phyloP scores from a whole-genome alignment of 2,329 filamentous ascomycete species.

The Botrytis tulipae region DNA sequence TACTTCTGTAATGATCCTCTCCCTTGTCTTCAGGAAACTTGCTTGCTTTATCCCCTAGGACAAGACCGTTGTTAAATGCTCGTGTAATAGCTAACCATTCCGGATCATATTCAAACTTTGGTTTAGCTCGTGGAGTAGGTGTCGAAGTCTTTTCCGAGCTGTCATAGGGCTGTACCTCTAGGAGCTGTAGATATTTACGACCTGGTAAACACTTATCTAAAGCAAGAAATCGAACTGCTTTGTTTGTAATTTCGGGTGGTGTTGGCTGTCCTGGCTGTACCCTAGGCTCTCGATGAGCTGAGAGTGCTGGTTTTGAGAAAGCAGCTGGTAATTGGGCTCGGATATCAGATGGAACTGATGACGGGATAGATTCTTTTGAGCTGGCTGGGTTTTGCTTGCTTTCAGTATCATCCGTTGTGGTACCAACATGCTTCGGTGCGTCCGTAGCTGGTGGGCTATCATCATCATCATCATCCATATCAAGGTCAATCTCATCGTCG shows the following conservation, averaged over 20 bases:
- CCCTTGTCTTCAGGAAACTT: constrained; percentile 60
- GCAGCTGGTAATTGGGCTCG: constrained; percentile 74
- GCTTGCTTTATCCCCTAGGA: constrained; percentile 58
- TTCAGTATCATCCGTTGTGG: constrained; percentile 56
- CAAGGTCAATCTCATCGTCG: constrained; percentile 69
- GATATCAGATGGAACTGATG: constrained; percentile 58
- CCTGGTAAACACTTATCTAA: constrained; percentile 86
- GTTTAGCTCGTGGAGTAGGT: constrained; percentile 27
- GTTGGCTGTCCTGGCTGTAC: constrained; percentile 58
- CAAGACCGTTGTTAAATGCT: constrained; percentile 66
- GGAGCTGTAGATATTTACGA: constrained; percentile 78
- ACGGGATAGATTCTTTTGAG: constrained; percentile 20
- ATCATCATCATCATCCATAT: constrained; percentile 58
- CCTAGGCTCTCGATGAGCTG: background rate
- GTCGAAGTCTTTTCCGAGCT: constrained; percentile 24
- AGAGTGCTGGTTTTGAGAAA: constrained; percentile 54
- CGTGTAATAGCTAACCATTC: constrained; percentile 96
- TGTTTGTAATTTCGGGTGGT: constrained; percentile 73
- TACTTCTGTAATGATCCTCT: constrained; percentile 63
- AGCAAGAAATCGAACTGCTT: constrained; percentile 77
- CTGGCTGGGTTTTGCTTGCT: constrained; percentile 30
- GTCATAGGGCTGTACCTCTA: constrained; percentile 55
- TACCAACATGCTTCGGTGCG: constrained; percentile 44
- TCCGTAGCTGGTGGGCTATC: constrained; percentile 36
- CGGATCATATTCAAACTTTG: constrained; percentile 64